A percentile compares a stretch with the other conserved stretches of the same genome.
Conservation (phyloP, 805 yeast genomes). For the Kodamaea neixiangensis region DNA sequence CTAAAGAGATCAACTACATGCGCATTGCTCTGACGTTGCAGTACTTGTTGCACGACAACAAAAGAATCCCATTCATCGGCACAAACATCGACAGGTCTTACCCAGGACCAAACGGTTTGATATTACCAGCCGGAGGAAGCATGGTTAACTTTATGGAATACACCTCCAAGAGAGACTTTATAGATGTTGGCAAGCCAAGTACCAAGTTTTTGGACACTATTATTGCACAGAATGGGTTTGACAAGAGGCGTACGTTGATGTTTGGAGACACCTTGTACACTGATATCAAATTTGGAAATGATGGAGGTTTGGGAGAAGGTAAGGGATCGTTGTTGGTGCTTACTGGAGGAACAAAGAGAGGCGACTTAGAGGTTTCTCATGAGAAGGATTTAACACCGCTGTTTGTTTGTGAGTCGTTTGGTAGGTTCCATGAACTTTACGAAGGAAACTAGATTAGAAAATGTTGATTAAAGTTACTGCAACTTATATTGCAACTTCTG, state of each 20-base stretch:
- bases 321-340: conserved; percentile 34
- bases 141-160: conserved; percentile 40
- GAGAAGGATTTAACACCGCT: conserved; percentile 25
- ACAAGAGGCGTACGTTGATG: conserved; percentile 34
- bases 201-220: conserved; percentile 31
- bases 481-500: too few relatives aligned
- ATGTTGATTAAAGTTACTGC: not conserved
- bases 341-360: conserved; percentile 35
- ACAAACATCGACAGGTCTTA: conserved; percentile 43
- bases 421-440: conserved; percentile 21
- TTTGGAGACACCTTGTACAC: conserved; percentile 45
- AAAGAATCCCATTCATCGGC: conserved; percentile 39
- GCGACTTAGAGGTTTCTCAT: conserved; percentile 23
- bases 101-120: conserved; percentile 40
- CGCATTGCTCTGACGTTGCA: conserved; percentile 39
- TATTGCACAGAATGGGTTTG: conserved; percentile 27
- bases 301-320: conserved; percentile 28
- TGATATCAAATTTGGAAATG: conserved; percentile 45
- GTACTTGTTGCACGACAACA: conserved; percentile 33
- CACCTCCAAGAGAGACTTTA: conserved; percentile 33
- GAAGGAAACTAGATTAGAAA: not conserved
- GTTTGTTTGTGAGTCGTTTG: conserved; percentile 35
- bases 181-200: conserved; percentile 44
- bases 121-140: conserved; percentile 44
- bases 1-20: conserved; percentile 39